Conservation (phyloP, 1,284 basidiomycete genomes). For the Pseudozyma flocculosa region DNA sequence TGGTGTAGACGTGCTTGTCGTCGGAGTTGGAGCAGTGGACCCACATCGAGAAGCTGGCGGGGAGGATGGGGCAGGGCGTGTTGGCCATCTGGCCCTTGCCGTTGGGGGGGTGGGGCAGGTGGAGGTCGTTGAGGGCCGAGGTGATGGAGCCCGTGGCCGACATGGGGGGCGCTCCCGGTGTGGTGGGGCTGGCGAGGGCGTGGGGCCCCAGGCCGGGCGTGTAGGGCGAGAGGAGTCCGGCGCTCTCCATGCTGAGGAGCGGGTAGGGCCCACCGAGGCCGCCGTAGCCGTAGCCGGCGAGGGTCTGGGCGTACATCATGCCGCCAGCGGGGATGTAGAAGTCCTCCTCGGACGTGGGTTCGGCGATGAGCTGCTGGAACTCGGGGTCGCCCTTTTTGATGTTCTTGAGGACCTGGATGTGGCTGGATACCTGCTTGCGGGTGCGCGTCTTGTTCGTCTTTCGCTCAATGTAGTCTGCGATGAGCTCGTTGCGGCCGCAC, state of each 20-base stretch:
- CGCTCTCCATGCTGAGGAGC: slow-evolving; percentile 28
- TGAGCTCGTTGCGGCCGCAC: slow-evolving; percentile 63
- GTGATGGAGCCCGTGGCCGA: slow-evolving; percentile 47
- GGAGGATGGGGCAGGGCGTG: slow-evolving; percentile 45
- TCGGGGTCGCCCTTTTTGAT: slow-evolving; percentile 58
- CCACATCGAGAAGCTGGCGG: slow-evolving; percentile 56
- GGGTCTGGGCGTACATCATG: slow-evolving; percentile 56
- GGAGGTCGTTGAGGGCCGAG: slow-evolving; percentile 46
- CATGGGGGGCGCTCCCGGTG: slow-evolving; percentile 37
- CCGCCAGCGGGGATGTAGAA: slow-evolving; percentile 58
- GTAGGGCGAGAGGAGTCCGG: slow-evolving; percentile 45
- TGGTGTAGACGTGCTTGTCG: slow-evolving; percentile 54
- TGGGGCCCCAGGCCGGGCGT: slow-evolving; percentile 27
- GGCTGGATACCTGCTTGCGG: slow-evolving; percentile 58
- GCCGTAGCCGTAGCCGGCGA: slow-evolving; percentile 54
- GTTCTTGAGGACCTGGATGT: slow-evolving; percentile 58
- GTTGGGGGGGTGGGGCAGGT: slow-evolving; percentile 27
- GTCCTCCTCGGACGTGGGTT: slow-evolving; percentile 54
- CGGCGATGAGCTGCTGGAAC: slow-evolving; percentile 56
- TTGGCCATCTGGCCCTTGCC: slow-evolving; percentile 25
- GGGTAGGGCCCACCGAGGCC: slow-evolving; percentile 44
- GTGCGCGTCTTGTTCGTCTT: slow-evolving; percentile 59
- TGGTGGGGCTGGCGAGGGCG: slow-evolving; percentile 25
- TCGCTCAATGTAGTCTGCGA: slow-evolving; percentile 62
- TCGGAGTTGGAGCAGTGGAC: slow-evolving; percentile 46